phyloP scores from a whole-genome alignment of 345 rosid species.

The Eucalyptus albens region DNA sequence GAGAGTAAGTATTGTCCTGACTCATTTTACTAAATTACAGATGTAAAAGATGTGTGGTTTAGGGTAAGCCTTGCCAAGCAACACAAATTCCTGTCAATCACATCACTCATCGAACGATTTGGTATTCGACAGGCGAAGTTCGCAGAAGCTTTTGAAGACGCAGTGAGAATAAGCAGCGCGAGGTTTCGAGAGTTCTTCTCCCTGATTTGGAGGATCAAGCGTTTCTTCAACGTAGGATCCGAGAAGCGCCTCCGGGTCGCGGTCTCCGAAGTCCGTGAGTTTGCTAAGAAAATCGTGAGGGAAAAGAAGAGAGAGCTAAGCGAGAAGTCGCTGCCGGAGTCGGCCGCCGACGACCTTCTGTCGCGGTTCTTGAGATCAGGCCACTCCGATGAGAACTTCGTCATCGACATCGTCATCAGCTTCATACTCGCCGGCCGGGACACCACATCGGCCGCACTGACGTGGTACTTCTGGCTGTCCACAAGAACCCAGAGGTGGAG shows the following conservation, averaged over 20 bases:
- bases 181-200: neutral
- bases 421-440: conserved; percentile 58
- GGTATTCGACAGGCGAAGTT: neutral
- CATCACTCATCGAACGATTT: neutral
- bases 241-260: neutral
- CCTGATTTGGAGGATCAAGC: conserved; percentile 5
- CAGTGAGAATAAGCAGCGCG: neutral
- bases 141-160: neutral
- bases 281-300: conserved; percentile 22
- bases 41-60: neutral
- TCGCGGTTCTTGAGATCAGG: conserved; percentile 39
- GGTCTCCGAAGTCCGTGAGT: conserved; percentile 14
- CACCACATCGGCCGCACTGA: conserved; percentile 52
- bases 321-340: neutral
- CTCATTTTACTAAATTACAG: neutral
- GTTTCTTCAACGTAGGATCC: neutral
- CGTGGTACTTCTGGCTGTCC: conserved; percentile 65
- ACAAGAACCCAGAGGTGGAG: conserved; percentile 17
- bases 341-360: conserved; percentile 33
- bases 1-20: neutral
- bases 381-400: conserved; percentile 19
- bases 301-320: conserved; percentile 21
- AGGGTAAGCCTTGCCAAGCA: neutral
- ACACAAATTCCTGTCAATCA: neutral
- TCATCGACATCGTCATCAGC: conserved; percentile 42